Evolutionary conservation across 495 filamentous ascomycete genomes (phyloP), one percentile per base, ranked within the genome.

Genomic region (Penicillium macrosclerotiorum): DNA sequence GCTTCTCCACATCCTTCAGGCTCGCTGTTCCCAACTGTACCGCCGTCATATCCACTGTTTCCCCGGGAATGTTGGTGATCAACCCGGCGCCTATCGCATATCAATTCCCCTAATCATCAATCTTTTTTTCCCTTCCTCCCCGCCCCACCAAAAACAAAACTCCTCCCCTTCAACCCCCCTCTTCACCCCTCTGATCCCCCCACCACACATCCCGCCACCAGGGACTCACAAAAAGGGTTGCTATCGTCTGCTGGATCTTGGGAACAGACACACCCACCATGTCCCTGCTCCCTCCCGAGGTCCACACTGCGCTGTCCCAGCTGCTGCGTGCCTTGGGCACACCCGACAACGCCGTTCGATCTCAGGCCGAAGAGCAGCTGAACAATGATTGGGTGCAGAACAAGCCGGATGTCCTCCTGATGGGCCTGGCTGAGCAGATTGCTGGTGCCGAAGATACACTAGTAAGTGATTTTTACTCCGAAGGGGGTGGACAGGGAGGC

Each of bases 401-500:
- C 14, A 79, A 84, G 31, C 91, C 94, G 26, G 90, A 95, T 53
- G 75, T 93, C 49, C 72, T 97, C 27, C 69, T 99, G 65, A 89
- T 96, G 85, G 94, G 90, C 44, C 69, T 99, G 54, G 89, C 84
- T 14, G 94, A 99, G 68, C 91, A 97, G 69, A 85, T 95, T 57
- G 80, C 85, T 54, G 80, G 74, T 13, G 76, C 86, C 16, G 74
- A 79, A 49, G 84, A 90, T 55, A 58, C 83, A 42, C 71, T 75
- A 42, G 90, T 92, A 76, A 70, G 79, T 77, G 24, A n/a, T 20
- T 32, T n/a, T n/a, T 13, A 43, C 37, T 23, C 43, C 24, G n/a
- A n/a, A 27, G 35, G 38, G 49, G 42, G 17, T 13, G 17, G 41
- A 34, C 26, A 24, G 40, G n/a, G n/a, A n/a, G n/a, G 34, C 7